Conservation (phyloP, 1,139 yeast genomes). For the Pichia terricola region DNA sequence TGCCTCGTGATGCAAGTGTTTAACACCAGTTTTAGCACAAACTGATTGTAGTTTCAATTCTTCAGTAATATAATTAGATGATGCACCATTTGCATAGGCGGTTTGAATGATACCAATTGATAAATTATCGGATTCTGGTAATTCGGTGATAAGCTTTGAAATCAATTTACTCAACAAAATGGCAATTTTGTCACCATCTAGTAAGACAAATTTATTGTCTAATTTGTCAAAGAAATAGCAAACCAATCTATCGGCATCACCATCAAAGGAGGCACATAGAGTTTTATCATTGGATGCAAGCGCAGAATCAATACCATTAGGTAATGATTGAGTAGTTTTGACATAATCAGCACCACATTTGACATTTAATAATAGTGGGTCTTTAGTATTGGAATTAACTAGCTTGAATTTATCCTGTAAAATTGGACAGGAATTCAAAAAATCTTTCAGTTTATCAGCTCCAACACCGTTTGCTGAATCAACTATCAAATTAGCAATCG, state of each 20-base stretch:
- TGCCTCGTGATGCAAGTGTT: slow-evolving; percentile 85
- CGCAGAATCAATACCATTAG: slow-evolving; percentile 39
- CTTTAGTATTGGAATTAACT: slow-evolving; percentile 49
- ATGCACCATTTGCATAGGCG: slow-evolving; percentile 93
- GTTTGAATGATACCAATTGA: slow-evolving; percentile 88
- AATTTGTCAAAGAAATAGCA: slow-evolving; percentile 54
- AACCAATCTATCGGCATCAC: slow-evolving; percentile 93
- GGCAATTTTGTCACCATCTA: slow-evolving; percentile 94
- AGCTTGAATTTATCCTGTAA: slow-evolving; percentile 28
- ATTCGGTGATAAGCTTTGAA: slow-evolving; percentile 12
- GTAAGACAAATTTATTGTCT: slow-evolving; percentile 43
- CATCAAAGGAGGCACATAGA: slow-evolving; percentile 83
- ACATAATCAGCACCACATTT: slow-evolving; percentile 96
- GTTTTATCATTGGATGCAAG: slow-evolving; percentile 24
- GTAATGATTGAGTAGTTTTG: slow-evolving; percentile 77
- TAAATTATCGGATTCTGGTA: slow-evolving; percentile 22
- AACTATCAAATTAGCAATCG: slow-evolving; percentile 40
- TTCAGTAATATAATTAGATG: slow-evolving; percentile 62
- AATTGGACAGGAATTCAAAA: slow-evolving; percentile 32
- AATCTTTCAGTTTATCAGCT: slow-evolving; percentile 50
- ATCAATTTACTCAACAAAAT: slow-evolving; percentile 58
- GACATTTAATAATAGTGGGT: slow-evolving; percentile 55
- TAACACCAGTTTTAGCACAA: slow-evolving; percentile 93
- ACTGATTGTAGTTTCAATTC: slow-evolving; percentile 66
- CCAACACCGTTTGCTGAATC: slow-evolving; percentile 97